These are phyloP conservation scores for Triangularia verruculosa DNA, from an alignment of 2,329 filamentous ascomycete genomes.

Conservation along the genomic window DNA sequence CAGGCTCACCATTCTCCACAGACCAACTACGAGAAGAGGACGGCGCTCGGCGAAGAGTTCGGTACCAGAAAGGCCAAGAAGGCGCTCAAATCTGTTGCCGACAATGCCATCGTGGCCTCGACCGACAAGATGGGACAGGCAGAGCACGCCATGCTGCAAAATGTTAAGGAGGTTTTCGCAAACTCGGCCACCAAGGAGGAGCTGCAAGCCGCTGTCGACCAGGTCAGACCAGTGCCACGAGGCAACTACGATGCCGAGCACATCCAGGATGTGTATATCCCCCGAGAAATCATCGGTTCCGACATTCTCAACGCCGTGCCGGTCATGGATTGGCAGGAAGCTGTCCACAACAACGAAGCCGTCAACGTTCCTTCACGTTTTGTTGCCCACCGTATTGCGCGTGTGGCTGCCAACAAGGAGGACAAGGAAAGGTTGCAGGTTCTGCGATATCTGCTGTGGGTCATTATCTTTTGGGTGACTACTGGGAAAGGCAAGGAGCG, in stretches of 20 bases:
- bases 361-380: slow-evolving; percentile 60
- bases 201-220: slow-evolving; percentile 62
- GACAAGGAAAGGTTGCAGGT: slow-evolving; percentile 54
- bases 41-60: slow-evolving; percentile 72
- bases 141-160: slow-evolving; percentile 58
- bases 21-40: slow-evolving; percentile 60
- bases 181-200: slow-evolving; percentile 66
- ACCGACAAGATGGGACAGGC: slow-evolving; percentile 52
- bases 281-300: slow-evolving; percentile 62
- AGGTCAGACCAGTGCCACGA: slow-evolving; percentile 68
- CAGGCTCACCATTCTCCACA: slow-evolving; percentile 34
- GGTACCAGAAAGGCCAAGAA: slow-evolving; percentile 86
- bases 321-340: slow-evolving; percentile 72
- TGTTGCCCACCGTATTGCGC: slow-evolving; percentile 60
- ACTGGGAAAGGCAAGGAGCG: slow-evolving; percentile 46
- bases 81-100: slow-evolving; percentile 61
- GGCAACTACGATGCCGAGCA: slow-evolving; percentile 65
- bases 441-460: slow-evolving; percentile 58
- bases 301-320: slow-evolving; percentile 66
- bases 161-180: slow-evolving; percentile 59
- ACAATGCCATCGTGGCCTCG: slow-evolving; percentile 64
- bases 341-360: slow-evolving; percentile 55
- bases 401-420: slow-evolving; percentile 52
- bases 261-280: slow-evolving; percentile 70
- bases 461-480: slow-evolving; percentile 52